phyloP scores from a whole-genome alignment of 495 filamentous ascomycete genomes.

The Hyphodiscus hymeniophilus region DNA sequence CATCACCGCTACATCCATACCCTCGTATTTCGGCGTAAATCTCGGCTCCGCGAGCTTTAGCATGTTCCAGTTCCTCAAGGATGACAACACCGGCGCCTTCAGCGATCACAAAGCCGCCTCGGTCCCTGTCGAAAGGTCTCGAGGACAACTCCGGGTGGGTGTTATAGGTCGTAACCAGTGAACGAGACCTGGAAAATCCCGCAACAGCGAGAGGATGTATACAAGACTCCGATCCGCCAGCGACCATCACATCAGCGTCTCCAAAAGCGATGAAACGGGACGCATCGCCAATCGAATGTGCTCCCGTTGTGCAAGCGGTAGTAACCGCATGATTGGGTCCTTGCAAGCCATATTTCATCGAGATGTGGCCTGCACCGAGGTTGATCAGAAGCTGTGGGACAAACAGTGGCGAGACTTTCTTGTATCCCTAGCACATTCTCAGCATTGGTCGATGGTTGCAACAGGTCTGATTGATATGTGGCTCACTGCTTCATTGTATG shows the following conservation, averaged over 20 bases:
- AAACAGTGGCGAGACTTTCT: conserved; percentile 86
- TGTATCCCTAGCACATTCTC: conserved; percentile 47
- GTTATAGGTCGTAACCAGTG: conserved; percentile 75
- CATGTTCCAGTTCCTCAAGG: conserved; percentile 86
- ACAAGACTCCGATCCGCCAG: conserved; percentile 89
- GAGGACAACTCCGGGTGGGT: conserved; percentile 63
- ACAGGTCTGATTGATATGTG: conserved; percentile 30
- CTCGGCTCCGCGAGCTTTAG: conserved; percentile 62
- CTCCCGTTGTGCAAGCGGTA: conserved; percentile 92
- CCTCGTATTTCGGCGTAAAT: conserved; percentile 89
- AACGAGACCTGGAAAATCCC: conserved; percentile 82
- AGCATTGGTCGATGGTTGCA: conserved; percentile 8
- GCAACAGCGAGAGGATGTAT: conserved; percentile 91
- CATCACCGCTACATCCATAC: conserved; percentile 83
- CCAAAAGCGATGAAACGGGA: conserved; percentile 82
- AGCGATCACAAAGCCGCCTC: conserved; percentile 83
- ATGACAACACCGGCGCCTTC: conserved; percentile 86
- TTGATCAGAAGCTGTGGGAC: conserved; percentile 91
- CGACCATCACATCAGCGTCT: conserved; percentile 91
- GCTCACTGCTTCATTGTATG: conserved; percentile 57
- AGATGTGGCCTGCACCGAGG: conserved; percentile 86
- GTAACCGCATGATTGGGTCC: conserved; percentile 89
- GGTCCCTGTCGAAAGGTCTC: conserved; percentile 77
- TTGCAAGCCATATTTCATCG: conserved; percentile 84
- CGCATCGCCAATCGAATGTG: conserved; percentile 90